Percentiles rank a stretch among this genome's conserved stretches.
Evolutionary conservation across 129 eudicot genomes (phyloP).

Genomic region (Dittrichia graveolens): DNA sequence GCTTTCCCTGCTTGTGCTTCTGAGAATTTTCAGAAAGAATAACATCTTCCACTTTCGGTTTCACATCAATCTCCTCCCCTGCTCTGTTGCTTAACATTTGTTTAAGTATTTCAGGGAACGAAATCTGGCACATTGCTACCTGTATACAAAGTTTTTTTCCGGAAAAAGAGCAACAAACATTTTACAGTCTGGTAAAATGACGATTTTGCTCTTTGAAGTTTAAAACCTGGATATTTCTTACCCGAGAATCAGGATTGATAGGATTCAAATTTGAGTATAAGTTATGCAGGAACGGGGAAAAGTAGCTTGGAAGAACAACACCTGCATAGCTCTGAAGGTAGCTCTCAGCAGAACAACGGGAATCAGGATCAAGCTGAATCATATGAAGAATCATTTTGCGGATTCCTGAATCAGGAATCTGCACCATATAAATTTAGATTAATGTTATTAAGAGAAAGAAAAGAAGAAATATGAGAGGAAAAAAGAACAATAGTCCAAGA

Average conservation of each 20-base stretch:
- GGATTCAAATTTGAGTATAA: slow-evolving; percentile 80
- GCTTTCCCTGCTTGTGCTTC: slow-evolving; percentile 51
- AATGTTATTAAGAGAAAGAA: background rate
- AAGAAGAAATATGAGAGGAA: background rate
- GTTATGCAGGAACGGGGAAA: slow-evolving; percentile 90
- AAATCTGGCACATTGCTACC: slow-evolving; percentile 85
- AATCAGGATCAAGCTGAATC: slow-evolving; percentile 93
- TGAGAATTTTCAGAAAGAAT: slow-evolving; percentile 37
- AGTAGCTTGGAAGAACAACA: slow-evolving; percentile 81
- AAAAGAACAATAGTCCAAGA: background rate
- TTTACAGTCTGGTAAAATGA: background rate
- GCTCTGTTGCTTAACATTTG: slow-evolving; percentile 72
- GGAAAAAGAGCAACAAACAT: slow-evolving; percentile 17
- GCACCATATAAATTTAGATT: slow-evolving; percentile 25
- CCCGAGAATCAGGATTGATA: slow-evolving; percentile 88
- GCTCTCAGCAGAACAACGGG: slow-evolving; percentile 86
- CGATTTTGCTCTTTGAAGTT: background rate
- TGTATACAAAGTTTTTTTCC: slow-evolving; percentile 46
- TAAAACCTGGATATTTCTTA: slow-evolving; percentile 35
- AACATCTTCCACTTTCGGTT: slow-evolving; percentile 40
- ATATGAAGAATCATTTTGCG: slow-evolving; percentile 98
- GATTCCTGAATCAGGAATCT: slow-evolving; percentile 98
- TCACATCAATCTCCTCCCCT: slow-evolving; percentile 41
- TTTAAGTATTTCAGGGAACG: slow-evolving; percentile 84
- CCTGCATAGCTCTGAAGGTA: slow-evolving; percentile 83